These are phyloP conservation scores for Cutaneotrichosporon dermatis DNA, from an alignment of 1,284 basidiomycete species.

Conservation along the genomic window DNA sequence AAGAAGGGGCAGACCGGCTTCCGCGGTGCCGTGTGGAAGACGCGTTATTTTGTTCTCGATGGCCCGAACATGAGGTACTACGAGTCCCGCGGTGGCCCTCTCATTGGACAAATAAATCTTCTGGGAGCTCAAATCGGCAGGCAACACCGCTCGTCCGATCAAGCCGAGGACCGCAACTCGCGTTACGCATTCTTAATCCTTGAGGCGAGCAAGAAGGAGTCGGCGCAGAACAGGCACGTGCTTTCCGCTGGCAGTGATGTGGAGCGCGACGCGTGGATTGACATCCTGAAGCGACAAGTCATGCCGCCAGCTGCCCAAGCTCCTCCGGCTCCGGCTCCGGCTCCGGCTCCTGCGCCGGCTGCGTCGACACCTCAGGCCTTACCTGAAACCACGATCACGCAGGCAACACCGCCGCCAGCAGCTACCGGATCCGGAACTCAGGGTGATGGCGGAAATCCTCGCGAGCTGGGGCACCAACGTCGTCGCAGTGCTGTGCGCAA, in stretches of 20 bases:
- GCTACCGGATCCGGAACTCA: not conserved
- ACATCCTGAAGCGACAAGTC: constrained; percentile 76
- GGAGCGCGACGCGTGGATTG: constrained; percentile 91
- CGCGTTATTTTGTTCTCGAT: constrained; percentile 86
- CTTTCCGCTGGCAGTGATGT: constrained; percentile 91
- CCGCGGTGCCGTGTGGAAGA: constrained; percentile 75
- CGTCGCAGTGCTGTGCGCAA: constrained; percentile 40
- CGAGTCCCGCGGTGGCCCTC: constrained; percentile 85
- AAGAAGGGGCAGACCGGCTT: constrained; percentile 90
- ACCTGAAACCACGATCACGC: constrained; percentile 22
- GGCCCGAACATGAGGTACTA: constrained; percentile 87
- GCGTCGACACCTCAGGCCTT: not conserved
- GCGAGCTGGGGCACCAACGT: constrained; percentile 15
- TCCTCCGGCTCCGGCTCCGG: constrained; percentile 2
- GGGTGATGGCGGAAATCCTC: not conserved
- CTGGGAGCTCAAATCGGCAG: constrained; percentile 81
- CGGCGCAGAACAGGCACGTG: constrained; percentile 73
- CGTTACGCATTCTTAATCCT: constrained; percentile 96
- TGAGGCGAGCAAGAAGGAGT: constrained; percentile 62
- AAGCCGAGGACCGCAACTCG: constrained; percentile 81
- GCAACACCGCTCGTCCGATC: constrained; percentile 56
- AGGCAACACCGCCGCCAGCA: not conserved
- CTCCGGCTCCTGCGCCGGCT: constrained; percentile 37
- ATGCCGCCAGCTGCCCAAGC: constrained; percentile 17
- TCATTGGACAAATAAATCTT: constrained; percentile 82